These are phyloP conservation scores for Sarcomyxa edulis DNA, from an alignment of 768 basidiomycete genomes.

Conservation along the genomic window DNA sequence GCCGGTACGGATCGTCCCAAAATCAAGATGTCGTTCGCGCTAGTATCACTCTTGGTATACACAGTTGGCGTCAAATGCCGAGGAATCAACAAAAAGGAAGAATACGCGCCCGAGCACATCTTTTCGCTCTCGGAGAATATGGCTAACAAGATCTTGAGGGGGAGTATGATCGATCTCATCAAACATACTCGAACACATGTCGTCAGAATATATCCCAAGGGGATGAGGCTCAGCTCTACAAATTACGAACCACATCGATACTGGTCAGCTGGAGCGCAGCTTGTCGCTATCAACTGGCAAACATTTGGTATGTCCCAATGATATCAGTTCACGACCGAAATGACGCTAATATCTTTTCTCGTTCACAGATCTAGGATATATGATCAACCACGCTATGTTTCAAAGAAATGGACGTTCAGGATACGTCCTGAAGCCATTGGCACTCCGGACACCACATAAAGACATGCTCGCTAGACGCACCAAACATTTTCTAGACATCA, in stretches of 20 bases:
- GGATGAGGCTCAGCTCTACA: slow-evolving; percentile 72
- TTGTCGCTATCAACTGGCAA: slow-evolving; percentile 97
- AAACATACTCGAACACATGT: slow-evolving; percentile 88
- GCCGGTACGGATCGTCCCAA: slow-evolving; percentile 29
- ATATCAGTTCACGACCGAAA: background rate
- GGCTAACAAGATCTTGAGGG: slow-evolving; percentile 73
- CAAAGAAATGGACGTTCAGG: slow-evolving; percentile 85
- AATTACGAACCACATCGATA: slow-evolving; percentile 91
- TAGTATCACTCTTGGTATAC: slow-evolving; percentile 84
- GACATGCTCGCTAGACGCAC: slow-evolving; percentile 52
- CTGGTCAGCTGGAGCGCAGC: slow-evolving; percentile 87
- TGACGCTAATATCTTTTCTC: slow-evolving; percentile 3
- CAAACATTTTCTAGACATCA: slow-evolving; percentile 60
- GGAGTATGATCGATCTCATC: slow-evolving; percentile 65
- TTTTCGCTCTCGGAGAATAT: slow-evolving; percentile 90
- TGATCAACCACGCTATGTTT: slow-evolving; percentile 97
- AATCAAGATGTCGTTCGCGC: slow-evolving; percentile 67
- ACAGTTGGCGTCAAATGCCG: slow-evolving; percentile 95
- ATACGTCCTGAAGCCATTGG: slow-evolving; percentile 85
- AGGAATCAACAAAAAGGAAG: slow-evolving; percentile 86
- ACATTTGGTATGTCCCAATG: slow-evolving; percentile 67
- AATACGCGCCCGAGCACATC: slow-evolving; percentile 82
- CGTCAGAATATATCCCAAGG: slow-evolving; percentile 86
- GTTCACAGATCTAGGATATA: slow-evolving; percentile 72
- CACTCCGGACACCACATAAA: slow-evolving; percentile 63